Percentiles rank a stretch among this genome's conserved stretches.
Conservation (phyloP, 2,329 filamentous ascomycete species). For the Fusarium dlaminii region DNA sequence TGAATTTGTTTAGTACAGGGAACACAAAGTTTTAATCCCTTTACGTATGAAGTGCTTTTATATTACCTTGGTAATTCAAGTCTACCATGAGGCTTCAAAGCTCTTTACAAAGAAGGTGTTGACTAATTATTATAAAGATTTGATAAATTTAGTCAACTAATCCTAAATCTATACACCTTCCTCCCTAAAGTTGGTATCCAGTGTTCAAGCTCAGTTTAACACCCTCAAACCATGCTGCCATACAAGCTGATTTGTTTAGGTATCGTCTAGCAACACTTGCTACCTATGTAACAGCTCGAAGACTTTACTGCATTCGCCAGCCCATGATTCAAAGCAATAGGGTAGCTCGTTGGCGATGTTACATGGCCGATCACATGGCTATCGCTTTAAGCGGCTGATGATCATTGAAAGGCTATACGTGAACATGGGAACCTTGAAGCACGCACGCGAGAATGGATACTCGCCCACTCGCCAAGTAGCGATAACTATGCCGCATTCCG, state of each 20-base stretch:
- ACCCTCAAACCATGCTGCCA: background rate
- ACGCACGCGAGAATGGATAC: slow-evolving; percentile 25
- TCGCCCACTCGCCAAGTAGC: background rate
- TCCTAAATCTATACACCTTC: background rate
- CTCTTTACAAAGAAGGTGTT: background rate
- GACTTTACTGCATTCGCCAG: background rate
- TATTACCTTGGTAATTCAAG: background rate
- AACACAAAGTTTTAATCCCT: background rate
- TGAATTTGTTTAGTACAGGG: background rate
- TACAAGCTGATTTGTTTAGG: background rate
- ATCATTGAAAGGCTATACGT: background rate
- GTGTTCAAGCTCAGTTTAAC: background rate
- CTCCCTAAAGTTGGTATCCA: too few relatives aligned
- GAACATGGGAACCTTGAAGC: slow-evolving; percentile 5
- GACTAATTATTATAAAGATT: background rate
- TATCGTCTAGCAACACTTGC: background rate
- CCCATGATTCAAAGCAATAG: background rate
- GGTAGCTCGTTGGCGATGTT: background rate
- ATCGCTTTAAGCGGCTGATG: slow-evolving; percentile 9
- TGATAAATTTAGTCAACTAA: background rate
- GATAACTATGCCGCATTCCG: background rate
- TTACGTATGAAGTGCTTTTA: background rate
- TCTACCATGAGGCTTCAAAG: background rate
- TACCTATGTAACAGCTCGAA: too few relatives aligned
- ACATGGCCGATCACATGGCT: slow-evolving; percentile 18